A percentile compares a stretch with the other conserved stretches of the same genome.
Evolutionary conservation across 306 rosid species (phyloP).

Genomic region (Lotus japonicus): DNA sequence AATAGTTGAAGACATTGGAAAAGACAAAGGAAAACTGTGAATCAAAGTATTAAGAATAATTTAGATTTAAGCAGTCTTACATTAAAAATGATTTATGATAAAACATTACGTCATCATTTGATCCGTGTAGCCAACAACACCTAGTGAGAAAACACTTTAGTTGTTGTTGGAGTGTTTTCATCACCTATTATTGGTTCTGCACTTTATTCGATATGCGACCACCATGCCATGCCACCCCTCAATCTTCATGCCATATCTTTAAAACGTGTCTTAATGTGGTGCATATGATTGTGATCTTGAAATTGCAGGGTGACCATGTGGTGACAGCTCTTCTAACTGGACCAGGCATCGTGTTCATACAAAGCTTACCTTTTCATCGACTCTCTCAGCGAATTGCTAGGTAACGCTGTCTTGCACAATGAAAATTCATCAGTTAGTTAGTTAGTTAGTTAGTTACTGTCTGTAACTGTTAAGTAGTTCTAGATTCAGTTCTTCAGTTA

Average conservation of each 20-base stretch:
- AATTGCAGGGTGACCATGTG: slow-evolving; percentile 80
- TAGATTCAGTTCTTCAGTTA: no score
- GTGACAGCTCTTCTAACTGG: slow-evolving; percentile 86
- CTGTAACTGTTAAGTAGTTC: no score
- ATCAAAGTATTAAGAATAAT: background rate
- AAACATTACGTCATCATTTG: background rate
- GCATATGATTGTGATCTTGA: slow-evolving; percentile 1
- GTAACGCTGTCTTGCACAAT: slow-evolving; percentile 27
- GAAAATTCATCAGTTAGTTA: no score
- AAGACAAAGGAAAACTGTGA: background rate
- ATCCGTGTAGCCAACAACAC: no score
- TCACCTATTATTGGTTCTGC: no score
- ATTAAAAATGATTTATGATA: background rate
- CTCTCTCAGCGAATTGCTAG: slow-evolving; percentile 94
- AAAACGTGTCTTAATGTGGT: background rate
- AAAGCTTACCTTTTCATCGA: slow-evolving; percentile 90
- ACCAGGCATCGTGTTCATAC: slow-evolving; percentile 97
- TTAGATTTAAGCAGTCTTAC: background rate
- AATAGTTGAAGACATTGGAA: no score
- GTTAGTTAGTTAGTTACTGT: no score
- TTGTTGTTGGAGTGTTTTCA: no score
- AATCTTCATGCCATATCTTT: no score
- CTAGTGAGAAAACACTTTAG: no score
- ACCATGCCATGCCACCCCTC: no score
- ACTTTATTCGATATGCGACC: no score